Base-by-base conservation (phyloP, 768 basidiomycete species). In the Rhodotorula diobovata region DNA sequence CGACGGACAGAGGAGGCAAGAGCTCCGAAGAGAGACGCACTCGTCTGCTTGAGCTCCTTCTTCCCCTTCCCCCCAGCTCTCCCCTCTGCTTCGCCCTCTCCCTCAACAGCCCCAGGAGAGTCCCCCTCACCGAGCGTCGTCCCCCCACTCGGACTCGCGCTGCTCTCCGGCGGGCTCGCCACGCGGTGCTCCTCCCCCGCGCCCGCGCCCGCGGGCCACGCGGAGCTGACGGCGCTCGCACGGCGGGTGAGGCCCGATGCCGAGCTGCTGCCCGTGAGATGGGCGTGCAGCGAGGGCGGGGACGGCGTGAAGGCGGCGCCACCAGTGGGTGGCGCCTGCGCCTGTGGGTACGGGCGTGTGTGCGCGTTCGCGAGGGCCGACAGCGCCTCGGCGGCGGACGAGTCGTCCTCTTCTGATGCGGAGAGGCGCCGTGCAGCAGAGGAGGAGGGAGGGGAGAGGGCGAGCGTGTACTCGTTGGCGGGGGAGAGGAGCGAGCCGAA, bases 11-110 rank as follows among this genome's bases (percentile, higher is more conserved):
- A 50, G 9, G 32, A 56, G 20, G 32, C n/a, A 25, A 9, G 20
- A 37, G 21, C n/a, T n/a, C 32, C 14, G 23, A 4, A 56, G 54
- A 56, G 43, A 54, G 23, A 63, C 68, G 35, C 62, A 69, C 68
- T 69, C 16, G 68, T 63, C 16, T 63, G 37, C 62, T 69, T 69
- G 21, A 69, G 30, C 62, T 57, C 56, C 53, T 63, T 69, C 30
- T 53, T 63, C 37, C 53, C 60, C 43, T 56, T 32, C 23, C 37
- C 23, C 53, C 60, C 43, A 48, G 30, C 15, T 23, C 59, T 10
- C 50, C n/a, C 43, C 45, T 53, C 4, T 34, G 11, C 9, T 32
- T 34, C 41, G 45, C 32, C 54, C 28, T 43, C 60, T 4, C 3
- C 41, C n/a, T n/a, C n/a, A n/a, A n/a, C n/a, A n/a, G n/a, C n/a